Evolutionary conservation across 1,139 yeast genomes (phyloP).

Genomic region (Debaryomyces fabryi): DNA sequence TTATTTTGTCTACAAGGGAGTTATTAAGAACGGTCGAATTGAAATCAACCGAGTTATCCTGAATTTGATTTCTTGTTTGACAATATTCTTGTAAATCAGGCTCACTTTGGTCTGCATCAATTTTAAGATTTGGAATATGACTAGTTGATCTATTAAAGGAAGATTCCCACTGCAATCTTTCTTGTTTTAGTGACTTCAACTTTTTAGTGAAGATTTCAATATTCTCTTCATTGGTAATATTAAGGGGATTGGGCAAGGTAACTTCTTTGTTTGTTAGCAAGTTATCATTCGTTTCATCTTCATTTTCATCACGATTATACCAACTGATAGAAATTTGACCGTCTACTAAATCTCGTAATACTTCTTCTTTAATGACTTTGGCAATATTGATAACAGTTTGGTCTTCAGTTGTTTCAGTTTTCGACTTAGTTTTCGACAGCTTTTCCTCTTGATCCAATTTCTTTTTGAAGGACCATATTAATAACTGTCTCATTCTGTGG

Average conservation of each 20-base stretch:
- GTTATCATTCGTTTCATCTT: slow-evolving; percentile 19
- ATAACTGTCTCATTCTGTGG: slow-evolving; percentile 67
- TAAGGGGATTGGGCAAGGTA: slow-evolving; percentile 59
- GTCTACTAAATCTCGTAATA: slow-evolving; percentile 57
- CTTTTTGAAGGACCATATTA: slow-evolving; percentile 70
- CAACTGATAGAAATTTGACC: slow-evolving; percentile 68
- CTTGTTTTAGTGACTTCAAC: slow-evolving; percentile 45
- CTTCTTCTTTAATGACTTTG: slow-evolving; percentile 65
- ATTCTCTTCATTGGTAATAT: slow-evolving; percentile 50
- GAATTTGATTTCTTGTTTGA: slow-evolving; percentile 10
- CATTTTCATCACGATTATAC: slow-evolving; percentile 50
- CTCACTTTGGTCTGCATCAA: slow-evolving; percentile 12
- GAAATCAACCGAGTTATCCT: slow-evolving; percentile 9
- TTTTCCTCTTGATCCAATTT: slow-evolving; percentile 43
- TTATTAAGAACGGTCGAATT: slow-evolving; percentile 12
- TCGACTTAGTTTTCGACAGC: slow-evolving; percentile 26
- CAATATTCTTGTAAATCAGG: slow-evolving; percentile 17
- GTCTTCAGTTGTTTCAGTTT: slow-evolving; percentile 27
- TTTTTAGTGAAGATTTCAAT: slow-evolving; percentile 49
- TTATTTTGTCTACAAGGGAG: slow-evolving; percentile 12
- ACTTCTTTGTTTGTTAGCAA: slow-evolving; percentile 25
- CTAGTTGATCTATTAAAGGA: slow-evolving; percentile 26
- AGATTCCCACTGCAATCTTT: slow-evolving; percentile 53
- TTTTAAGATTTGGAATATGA: slow-evolving; percentile 20
- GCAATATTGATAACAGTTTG: slow-evolving; percentile 56